Conservation (phyloP, 371 early-diverging fungal species). For the Chytridium lagenaria region DNA sequence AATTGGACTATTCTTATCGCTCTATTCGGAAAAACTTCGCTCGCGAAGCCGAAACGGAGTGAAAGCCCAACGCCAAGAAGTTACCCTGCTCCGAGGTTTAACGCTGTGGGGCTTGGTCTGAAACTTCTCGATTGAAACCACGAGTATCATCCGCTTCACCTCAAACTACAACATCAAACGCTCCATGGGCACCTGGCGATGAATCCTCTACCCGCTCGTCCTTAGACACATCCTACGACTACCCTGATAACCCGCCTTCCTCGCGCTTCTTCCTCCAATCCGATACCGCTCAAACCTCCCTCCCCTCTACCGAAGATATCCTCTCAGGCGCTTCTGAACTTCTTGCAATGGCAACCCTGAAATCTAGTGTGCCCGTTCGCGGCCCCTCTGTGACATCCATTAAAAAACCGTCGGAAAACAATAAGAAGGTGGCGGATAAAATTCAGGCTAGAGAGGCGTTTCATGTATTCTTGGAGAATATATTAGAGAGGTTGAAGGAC, state of each 20-base stretch:
- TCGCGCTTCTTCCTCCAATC: background rate
- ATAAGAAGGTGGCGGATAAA: constrained; percentile 22
- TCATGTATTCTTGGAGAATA: constrained; percentile 34
- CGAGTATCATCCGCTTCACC: too few species aligned
- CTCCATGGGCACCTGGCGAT: constrained; percentile 22
- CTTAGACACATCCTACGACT: background rate
- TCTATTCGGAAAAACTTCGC: constrained; percentile 20
- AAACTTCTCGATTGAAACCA: background rate
- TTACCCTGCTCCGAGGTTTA: background rate
- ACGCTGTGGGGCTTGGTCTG: constrained; percentile 16
- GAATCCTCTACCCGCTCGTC: background rate
- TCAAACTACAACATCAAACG: too few species aligned
- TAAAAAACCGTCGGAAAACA: too few species aligned
- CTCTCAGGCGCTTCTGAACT: background rate
- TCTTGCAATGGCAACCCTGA: background rate
- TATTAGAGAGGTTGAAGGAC: constrained; percentile 22
- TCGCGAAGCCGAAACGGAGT: constrained; percentile 16
- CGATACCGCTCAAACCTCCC: background rate
- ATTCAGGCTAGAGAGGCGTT: constrained; percentile 34
- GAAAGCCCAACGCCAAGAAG: background rate
- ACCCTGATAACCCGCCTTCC: too few species aligned
- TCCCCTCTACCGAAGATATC: background rate
- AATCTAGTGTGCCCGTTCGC: too few species aligned
- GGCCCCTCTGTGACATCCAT: too few species aligned
- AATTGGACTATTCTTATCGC: constrained; percentile 33